Base-by-base conservation (phyloP, 176 grass and related monocot species). In the Cymbopogon citratus region DNA sequence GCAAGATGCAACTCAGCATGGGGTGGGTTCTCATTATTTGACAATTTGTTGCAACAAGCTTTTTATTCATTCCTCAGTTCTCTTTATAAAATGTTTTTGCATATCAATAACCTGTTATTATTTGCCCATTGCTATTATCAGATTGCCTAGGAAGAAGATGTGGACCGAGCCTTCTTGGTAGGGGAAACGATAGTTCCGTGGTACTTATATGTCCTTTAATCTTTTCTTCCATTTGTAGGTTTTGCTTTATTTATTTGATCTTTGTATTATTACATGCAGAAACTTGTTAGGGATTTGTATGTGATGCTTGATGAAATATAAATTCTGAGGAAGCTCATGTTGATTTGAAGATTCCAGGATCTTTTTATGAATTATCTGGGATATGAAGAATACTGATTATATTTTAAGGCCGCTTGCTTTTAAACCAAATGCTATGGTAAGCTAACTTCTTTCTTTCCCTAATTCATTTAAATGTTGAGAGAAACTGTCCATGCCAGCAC, bases 121-220 rank as follows among this genome's bases (percentile, higher is more conserved):
- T 87, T 85, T n/a, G 54, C 54, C 16, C 23, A 21, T 81, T 86
- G 26, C 48, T 84, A 16, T 49, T 91, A 78, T 77, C 85, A 98
- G 95, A 94, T 95, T 95, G 95, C 93, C 57, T 98, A 43, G 90
- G 95, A 74, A 95, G 90, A 72, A 80, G 88, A 52, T 76, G 95
- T 76, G 88, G 92, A 59, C 90, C 90, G 15, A 86, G 76, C 26
- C 91, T 98, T 86, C 90, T 98, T 79, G 92, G 87, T 69, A 90
- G 92, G 89, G 84, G 85, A 61, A 85, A 83, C 6, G 86, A 92
- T 74, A 82, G 89, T 62, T 93, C 92, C 66, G 82, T 83, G 90
- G 95, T 98, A 95, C 62, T 73, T 33, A 61, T 46, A 70, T 77
- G 7, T 24, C 63, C 71, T 60, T 80, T 66, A 9, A 33, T 66